phyloP scores from a whole-genome alignment of 2,329 filamentous ascomycete species.

The Ophiostoma populinum region DNA sequence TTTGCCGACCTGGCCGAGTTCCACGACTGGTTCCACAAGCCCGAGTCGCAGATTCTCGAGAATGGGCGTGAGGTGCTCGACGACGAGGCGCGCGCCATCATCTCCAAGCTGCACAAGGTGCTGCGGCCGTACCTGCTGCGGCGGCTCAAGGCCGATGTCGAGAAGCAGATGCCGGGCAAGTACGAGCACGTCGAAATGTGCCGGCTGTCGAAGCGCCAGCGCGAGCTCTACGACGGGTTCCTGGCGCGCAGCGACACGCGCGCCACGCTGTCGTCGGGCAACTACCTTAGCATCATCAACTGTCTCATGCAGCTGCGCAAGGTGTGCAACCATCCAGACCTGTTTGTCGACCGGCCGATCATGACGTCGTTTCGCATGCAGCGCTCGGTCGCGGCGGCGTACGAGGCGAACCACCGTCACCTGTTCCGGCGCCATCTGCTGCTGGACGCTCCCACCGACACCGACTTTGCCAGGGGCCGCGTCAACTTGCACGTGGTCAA shows the following conservation, averaged over 20 bases:
- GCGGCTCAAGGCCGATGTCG: conserved; percentile 85
- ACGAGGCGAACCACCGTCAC: conserved; percentile 47
- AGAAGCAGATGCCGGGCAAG: conserved; percentile 97
- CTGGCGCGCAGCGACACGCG: conserved; percentile 79
- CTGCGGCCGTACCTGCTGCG: conserved; percentile 81
- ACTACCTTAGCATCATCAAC: conserved; percentile 96
- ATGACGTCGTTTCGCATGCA: conserved; percentile 93
- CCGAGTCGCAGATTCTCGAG: conserved; percentile 89
- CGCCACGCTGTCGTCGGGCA: conserved; percentile 76
- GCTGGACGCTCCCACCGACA: background rate
- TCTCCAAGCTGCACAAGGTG: conserved; percentile 85
- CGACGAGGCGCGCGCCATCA: conserved; percentile 77
- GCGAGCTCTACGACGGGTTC: conserved; percentile 93
- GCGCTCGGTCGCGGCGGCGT: conserved; percentile 58
- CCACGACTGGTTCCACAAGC: conserved; percentile 87
- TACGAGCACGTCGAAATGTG: conserved; percentile 96
- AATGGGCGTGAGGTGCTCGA: conserved; percentile 89
- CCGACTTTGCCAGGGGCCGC: conserved; percentile 7
- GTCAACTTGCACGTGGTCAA: conserved; percentile 67
- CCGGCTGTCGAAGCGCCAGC: conserved; percentile 82
- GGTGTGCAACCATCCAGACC: conserved; percentile 94
- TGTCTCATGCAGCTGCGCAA: conserved; percentile 95
- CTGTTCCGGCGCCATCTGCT: conserved; percentile 46
- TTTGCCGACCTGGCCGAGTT: conserved; percentile 95
- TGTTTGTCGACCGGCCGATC: conserved; percentile 90